A percentile compares a stretch with the other conserved stretches of the same genome.
Evolutionary conservation across 371 early-diverging fungal genomes (phyloP).

Genomic region (Amoeboaphelidium protococcarum): DNA sequence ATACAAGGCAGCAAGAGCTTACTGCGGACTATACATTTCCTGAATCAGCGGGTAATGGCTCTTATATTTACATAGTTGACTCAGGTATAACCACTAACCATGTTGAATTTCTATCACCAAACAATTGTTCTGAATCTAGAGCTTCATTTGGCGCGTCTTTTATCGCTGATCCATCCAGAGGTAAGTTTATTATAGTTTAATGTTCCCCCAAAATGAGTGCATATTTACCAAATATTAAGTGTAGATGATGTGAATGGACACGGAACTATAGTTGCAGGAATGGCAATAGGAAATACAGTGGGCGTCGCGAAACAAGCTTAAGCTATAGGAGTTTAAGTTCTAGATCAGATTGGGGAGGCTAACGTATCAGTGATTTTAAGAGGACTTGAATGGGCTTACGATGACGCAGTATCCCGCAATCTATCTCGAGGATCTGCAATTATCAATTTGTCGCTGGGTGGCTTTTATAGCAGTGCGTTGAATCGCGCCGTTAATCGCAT

Average conservation of each 20-base stretch:
- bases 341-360: neutral
- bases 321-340: neutral
- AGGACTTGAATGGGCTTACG: too few species aligned
- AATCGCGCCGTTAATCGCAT: slow-evolving; percentile 32
- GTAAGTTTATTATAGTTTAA: too few species aligned
- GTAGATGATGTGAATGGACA: neutral
- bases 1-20: too few species aligned
- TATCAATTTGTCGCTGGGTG: neutral
- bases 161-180: too few species aligned
- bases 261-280: neutral
- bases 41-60: slow-evolving; percentile 43
- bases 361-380: too few species aligned
- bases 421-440: too few species aligned
- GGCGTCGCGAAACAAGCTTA: neutral
- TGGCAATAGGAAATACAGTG: neutral
- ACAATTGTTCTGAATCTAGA: too few species aligned
- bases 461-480: slow-evolving; percentile 34
- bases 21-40: slow-evolving; percentile 52
- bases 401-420: too few species aligned
- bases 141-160: slow-evolving; percentile 39
- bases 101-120: slow-evolving; percentile 58
- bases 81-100: slow-evolving; percentile 64
- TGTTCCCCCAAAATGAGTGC: too few species aligned
- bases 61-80: slow-evolving; percentile 70
- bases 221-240: too few species aligned